Evolutionary conservation across 2,329 filamentous ascomycete species (phyloP), one percentile per base, ranked within the genome.

Genomic region (Aurifilum marmelostoma): DNA sequence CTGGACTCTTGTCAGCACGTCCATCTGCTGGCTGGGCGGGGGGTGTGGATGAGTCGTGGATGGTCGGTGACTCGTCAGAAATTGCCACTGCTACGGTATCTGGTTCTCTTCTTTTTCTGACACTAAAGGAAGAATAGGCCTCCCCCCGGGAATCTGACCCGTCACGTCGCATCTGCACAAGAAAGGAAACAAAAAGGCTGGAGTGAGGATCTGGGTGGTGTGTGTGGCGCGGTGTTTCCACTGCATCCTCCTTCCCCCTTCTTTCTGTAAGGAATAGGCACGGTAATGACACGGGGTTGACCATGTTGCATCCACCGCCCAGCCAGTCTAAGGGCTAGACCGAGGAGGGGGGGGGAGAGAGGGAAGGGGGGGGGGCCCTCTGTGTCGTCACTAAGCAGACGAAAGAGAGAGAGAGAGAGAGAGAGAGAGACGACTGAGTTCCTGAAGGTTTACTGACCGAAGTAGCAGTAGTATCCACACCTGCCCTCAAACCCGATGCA

Each of bases 171-270:
- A n/a, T 27, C 6, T 54, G 27, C 52, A 54, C 24, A 29, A 27
- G 24, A 52, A 27, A 34, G 8, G 34, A 34, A 34, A 34, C 4
- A 27, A 11, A 24, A 27, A 41, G 34, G 39, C 34, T 24, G 59
- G 11, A 27, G 37, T 34, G 37, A 63, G 60, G 60, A 47, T 63
- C 60, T 12, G 60, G 24, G 27, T 18, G 60, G 27, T 67, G 65
- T 65, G 65, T 65, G 32, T 50, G 34, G 61, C 50, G 24, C 66
- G 32, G 37, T 56, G 68, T 67, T n/a, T 61, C 58, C 68, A 67
- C 52, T 56, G 68, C 68, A 69, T 62, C 32, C 64, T 60, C 37
- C 37, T 11, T 12, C 37, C 37, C 37, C 37, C 37, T 39, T 39
- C 37, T 39, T 39, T 11, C 37, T 39, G 34, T 34, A 34, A 59